Evolutionary conservation across 768 basidiomycete genomes (phyloP).

Genomic region (Amylocystis lapponica): DNA sequence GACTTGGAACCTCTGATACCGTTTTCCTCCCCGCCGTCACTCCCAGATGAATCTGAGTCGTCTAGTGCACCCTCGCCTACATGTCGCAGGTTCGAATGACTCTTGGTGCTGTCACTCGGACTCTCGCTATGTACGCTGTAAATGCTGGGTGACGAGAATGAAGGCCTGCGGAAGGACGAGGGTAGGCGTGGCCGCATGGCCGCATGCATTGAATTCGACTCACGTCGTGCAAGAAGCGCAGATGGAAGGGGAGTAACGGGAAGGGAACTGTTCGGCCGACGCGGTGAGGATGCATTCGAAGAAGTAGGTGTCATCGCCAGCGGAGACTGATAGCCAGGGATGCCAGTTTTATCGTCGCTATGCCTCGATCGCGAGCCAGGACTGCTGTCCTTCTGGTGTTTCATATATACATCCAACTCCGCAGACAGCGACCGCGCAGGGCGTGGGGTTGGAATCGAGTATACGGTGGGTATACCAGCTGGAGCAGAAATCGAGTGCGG

Average conservation of each 20-base stretch:
- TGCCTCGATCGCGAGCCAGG: slow-evolving; percentile 12
- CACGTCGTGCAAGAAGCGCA: slow-evolving; percentile 17
- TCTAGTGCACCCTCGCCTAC: slow-evolving; percentile 75
- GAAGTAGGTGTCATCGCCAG: slow-evolving; percentile 17
- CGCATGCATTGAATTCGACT: slow-evolving; percentile 7
- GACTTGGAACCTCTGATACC: slow-evolving; percentile 28
- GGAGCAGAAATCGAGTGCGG: slow-evolving; percentile 39
- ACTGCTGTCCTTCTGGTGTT: slow-evolving; percentile 11
- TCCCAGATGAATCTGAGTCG: slow-evolving; percentile 64
- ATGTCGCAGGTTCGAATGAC: slow-evolving; percentile 44
- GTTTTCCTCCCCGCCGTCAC: slow-evolving; percentile 14
- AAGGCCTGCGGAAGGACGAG: slow-evolving; percentile 38
- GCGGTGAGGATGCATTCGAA: slow-evolving; percentile 21
- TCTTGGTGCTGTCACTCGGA: slow-evolving; percentile 22
- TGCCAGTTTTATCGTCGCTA: slow-evolving; percentile 6
- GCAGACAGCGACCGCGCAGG: slow-evolving; percentile 8
- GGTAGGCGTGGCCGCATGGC: slow-evolving; percentile 16
- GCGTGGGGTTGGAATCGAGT: slow-evolving; percentile 19
- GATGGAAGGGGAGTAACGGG: slow-evolving; percentile 15
- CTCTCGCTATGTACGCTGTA: slow-evolving; percentile 31
- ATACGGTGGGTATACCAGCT: slow-evolving; percentile 28
- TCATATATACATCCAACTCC: background rate
- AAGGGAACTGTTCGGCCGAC: slow-evolving; percentile 10
- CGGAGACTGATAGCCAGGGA: slow-evolving; percentile 16
- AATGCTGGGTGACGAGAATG: slow-evolving; percentile 28